These are phyloP conservation scores for Entelexis sorbosivorans DNA, from an alignment of 1,139 yeast genomes.

Conservation along the genomic window DNA sequence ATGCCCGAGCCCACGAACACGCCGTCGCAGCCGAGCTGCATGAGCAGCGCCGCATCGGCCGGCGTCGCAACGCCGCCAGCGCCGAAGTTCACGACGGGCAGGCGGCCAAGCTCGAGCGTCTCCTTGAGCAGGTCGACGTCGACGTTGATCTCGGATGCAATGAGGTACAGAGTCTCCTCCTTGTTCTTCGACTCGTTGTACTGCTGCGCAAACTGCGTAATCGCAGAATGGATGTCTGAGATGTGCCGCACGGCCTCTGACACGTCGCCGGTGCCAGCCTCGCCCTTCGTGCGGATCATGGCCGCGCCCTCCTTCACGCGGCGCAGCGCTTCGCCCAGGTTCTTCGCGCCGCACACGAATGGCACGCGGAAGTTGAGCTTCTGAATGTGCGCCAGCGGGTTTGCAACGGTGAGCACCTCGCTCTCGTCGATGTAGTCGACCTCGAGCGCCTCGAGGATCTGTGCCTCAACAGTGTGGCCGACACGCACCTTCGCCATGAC, in stretches of 20 bases:
- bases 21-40: conserved; percentile 89
- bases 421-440: conserved; percentile 79
- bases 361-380: conserved; percentile 59
- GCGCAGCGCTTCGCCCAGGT: conserved; percentile 76
- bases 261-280: conserved; percentile 83
- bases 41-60: conserved; percentile 77
- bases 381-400: conserved; percentile 53
- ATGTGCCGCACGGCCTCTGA: conserved; percentile 79
- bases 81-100: conserved; percentile 80
- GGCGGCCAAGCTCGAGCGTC: conserved; percentile 46
- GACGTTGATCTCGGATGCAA: conserved; percentile 53
- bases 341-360: conserved; percentile 77
- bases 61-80: conserved; percentile 91
- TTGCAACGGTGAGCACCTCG: conserved; percentile 74
- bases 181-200: conserved; percentile 3
- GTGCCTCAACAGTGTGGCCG: conserved; percentile 80
- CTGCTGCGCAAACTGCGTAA: conserved; percentile 25
- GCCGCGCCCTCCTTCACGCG: conserved; percentile 79
- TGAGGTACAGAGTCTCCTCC: conserved; percentile 39
- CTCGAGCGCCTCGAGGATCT: conserved; percentile 59
- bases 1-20: conserved; percentile 88
- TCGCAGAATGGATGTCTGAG: conserved; percentile 47
- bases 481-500: conserved; percentile 87
- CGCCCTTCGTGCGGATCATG: conserved; percentile 81
- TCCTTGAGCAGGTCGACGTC: conserved; percentile 45